Conservation (phyloP, 1,284 basidiomycete genomes). For the Ganoderma sp. region DNA sequence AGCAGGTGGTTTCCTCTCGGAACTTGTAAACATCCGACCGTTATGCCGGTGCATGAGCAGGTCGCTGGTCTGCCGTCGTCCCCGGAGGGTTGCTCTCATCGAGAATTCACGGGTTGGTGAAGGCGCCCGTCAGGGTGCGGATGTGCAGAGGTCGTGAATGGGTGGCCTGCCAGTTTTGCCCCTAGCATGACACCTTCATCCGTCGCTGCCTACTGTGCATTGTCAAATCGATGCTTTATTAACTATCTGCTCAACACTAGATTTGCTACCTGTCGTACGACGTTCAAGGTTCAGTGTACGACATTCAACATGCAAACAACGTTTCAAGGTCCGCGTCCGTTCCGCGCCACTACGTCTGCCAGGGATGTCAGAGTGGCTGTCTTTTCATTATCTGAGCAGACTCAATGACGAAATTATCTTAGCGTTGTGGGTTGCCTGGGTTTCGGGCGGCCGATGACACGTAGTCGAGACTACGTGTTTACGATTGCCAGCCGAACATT, state of each 20-base stretch:
- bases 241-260: neutral
- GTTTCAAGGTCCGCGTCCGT: constrained; percentile 15
- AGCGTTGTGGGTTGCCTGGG: constrained; percentile 6
- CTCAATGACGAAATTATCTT: neutral
- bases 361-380: constrained; percentile 6
- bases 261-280: neutral
- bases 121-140: neutral
- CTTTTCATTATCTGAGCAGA: neutral
- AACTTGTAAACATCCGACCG: neutral
- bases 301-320: too few relatives aligned
- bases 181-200: constrained; percentile 8
- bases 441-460: constrained; percentile 3
- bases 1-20: neutral
- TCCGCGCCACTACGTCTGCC: constrained; percentile 7
- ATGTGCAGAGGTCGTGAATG: neutral
- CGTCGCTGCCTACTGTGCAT: neutral
- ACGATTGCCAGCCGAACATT: constrained; percentile 5
- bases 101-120: neutral
- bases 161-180: neutral
- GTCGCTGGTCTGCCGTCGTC: neutral
- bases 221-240: neutral
- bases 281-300: neutral
- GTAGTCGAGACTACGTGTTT: constrained; percentile 5
- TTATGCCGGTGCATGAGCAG: neutral
- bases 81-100: neutral